Evolutionary conservation across 106 monocot genomes (phyloP), one percentile per base, ranked within the genome.

Genomic region (Allium cepa): DNA sequence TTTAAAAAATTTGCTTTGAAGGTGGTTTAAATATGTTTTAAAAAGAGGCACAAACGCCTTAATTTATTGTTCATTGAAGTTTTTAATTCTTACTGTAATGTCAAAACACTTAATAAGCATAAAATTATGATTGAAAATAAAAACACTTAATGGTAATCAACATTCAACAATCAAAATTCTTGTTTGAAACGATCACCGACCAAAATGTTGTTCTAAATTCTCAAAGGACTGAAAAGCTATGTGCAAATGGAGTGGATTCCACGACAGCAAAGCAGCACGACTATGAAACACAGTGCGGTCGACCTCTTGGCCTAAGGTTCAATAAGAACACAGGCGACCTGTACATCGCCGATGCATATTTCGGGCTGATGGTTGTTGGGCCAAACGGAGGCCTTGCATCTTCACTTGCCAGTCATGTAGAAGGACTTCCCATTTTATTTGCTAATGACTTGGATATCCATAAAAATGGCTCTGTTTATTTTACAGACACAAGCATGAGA

Each of bases 401-500:
- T 3, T 79, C 88, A 16, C 62, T 91, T 7, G 71, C 91, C 11
- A 81, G 76, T 15, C 77, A 76, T 22, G 88, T 51, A 4, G 46
- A 82, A 9, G 96, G 91, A 17, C 78, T 45, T 57, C 88, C 83
- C 27, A 88, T 96, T 45, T 71, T 81, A 53, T 96, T 96, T 58
- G 91, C 91, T 13, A 95, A 95, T 46, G 95, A 95, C 75, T 68
- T 95, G 59, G 95, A 95, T 66, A 63, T 95, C 56, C 95, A 95
- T 59, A 58, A 27, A 10, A 95, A 95, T 47, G 95, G 95, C 7
- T 95, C 91, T 7, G 27, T 95, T 17, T 95, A 85, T 74, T 95
- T 95, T 85, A 91, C 95, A 1, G 95, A 95, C 48, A 84, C 88
- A 18, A 95, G 95, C 76, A 74, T 64, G 69, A 83, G 91, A 83